Conservation (phyloP, 2,329 filamentous ascomycete genomes). For the Pezicula radicicola region DNA sequence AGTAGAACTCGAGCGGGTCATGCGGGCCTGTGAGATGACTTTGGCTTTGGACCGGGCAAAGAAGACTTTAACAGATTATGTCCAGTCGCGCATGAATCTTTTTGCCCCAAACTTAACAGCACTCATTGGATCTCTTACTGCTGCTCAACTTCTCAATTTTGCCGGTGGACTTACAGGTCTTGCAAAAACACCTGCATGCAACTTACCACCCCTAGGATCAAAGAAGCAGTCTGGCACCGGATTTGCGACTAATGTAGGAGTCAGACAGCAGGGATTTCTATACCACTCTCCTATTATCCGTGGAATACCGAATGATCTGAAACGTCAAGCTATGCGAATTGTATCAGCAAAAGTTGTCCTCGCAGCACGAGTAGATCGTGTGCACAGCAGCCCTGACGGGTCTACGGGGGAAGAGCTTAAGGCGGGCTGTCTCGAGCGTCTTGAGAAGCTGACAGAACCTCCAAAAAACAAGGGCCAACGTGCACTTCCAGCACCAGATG, state of each 20-base stretch:
- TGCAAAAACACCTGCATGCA: constrained; percentile 90
- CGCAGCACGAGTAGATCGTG: constrained; percentile 86
- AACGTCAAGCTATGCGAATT: constrained; percentile 91
- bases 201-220: constrained; percentile 84
- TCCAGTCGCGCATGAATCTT: constrained; percentile 93
- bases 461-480: constrained; percentile 84
- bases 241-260: constrained; percentile 87
- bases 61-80: constrained; percentile 83
- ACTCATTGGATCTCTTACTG: constrained; percentile 87
- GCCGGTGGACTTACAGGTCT: constrained; percentile 85
- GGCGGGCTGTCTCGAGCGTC: constrained; percentile 75
- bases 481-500: constrained; percentile 87
- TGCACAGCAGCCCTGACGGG: constrained; percentile 78
- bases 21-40: constrained; percentile 81
- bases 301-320: constrained; percentile 79
- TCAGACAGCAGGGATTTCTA: constrained; percentile 89
- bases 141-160: constrained; percentile 93
- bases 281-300: constrained; percentile 90
- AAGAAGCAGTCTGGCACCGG: constrained; percentile 79
- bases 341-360: constrained; percentile 90
- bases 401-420: constrained; percentile 79
- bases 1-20: constrained; percentile 71
- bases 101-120: constrained; percentile 93
- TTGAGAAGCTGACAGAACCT: constrained; percentile 91
- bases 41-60: constrained; percentile 87